A percentile compares a stretch with the other conserved stretches of the same genome.
phyloP scores from a whole-genome alignment of 106 monocot genomes.

The Dendrobium catenatum region DNA sequence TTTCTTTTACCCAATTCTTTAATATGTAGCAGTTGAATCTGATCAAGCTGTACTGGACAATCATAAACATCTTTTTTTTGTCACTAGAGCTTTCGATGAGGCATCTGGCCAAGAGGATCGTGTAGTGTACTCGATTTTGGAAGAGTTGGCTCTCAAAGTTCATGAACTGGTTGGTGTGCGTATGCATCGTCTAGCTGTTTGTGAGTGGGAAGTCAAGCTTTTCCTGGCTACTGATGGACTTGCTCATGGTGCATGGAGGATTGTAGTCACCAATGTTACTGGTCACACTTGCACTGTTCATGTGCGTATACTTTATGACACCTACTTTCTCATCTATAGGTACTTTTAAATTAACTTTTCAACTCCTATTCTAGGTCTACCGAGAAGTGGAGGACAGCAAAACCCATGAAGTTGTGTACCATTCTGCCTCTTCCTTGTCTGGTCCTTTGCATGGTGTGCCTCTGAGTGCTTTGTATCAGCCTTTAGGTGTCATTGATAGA shows the following conservation, averaged over 20 bases:
- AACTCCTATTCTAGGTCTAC: constrained; percentile 47
- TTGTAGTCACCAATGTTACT: constrained; percentile 78
- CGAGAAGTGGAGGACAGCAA: constrained; percentile 78
- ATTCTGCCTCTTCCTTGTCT: constrained; percentile 38
- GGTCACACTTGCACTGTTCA: constrained; percentile 86
- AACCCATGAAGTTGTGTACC: constrained; percentile 69
- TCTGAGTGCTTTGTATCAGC: constrained; percentile 52
- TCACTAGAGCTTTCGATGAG: constrained; percentile 35
- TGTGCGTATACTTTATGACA: constrained; percentile 37
- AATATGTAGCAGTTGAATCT: background rate
- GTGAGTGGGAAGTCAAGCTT: constrained; percentile 98
- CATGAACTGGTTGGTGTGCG: constrained; percentile 81
- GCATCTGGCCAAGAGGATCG: constrained; percentile 53
- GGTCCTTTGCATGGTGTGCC: constrained; percentile 69
- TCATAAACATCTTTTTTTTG: constrained; percentile 1
- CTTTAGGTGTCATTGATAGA: constrained; percentile 55
- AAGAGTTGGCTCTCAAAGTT: constrained; percentile 63
- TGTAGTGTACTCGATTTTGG: constrained; percentile 41
- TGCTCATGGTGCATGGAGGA: constrained; percentile 85
- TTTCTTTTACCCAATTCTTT: background rate
- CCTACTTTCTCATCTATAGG: background rate
- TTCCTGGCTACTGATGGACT: constrained; percentile 54
- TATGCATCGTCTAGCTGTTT: constrained; percentile 93
- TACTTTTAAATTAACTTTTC: background rate
- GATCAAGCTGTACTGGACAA: background rate